These are phyloP conservation scores for Hirsutella rhossiliensis DNA, from an alignment of 2,329 filamentous ascomycete genomes.

Conservation along the genomic window DNA sequence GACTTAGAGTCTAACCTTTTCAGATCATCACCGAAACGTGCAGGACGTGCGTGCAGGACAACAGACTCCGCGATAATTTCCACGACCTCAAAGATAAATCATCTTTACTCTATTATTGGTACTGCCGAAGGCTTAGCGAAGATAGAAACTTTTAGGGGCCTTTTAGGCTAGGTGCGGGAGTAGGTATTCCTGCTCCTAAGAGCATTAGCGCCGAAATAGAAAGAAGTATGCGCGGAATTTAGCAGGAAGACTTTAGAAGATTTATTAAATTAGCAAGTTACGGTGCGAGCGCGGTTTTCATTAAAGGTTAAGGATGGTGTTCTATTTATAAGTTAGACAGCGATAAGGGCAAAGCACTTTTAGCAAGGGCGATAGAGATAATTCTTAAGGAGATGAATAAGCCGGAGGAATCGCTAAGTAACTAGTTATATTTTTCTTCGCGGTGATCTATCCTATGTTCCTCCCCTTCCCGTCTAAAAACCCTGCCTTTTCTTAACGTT, in stretches of 20 bases:
- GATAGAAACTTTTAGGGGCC: neutral
- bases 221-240: neutral
- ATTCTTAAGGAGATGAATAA: neutral
- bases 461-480: too few relatives aligned
- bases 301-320: neutral
- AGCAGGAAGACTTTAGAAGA: neutral
- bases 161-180: neutral
- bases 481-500: neutral
- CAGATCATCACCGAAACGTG: neutral
- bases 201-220: neutral
- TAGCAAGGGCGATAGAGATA: neutral
- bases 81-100: neutral
- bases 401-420: neutral
- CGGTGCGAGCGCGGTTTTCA: neutral
- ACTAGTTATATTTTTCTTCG: neutral
- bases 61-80: neutral
- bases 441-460: neutral
- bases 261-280: neutral
- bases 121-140: neutral
- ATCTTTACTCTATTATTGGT: neutral
- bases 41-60: neutral
- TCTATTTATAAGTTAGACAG: neutral
- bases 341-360: neutral
- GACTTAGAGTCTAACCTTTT: neutral
- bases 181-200: neutral